Conservation (phyloP, 371 early-diverging fungal genomes). For the Actinomucor elegans region DNA sequence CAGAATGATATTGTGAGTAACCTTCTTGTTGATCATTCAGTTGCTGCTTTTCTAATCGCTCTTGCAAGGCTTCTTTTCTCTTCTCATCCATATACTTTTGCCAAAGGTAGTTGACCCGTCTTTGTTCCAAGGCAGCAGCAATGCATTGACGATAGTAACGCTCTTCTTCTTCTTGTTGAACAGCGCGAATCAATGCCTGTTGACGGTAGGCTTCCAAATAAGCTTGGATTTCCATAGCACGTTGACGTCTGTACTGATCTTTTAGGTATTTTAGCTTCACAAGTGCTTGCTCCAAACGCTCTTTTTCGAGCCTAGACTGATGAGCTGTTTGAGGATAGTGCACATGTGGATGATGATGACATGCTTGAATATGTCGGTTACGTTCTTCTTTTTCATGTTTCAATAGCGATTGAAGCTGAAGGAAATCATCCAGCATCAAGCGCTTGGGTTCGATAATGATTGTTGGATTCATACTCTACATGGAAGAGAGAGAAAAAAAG, state of each 20-base stretch:
- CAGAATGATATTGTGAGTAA: slow-evolving; percentile 14
- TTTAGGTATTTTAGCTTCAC: slow-evolving; percentile 6
- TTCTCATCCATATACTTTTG: slow-evolving; percentile 9
- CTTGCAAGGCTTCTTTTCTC: neutral
- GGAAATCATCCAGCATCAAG: slow-evolving; percentile 18
- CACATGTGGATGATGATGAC: neutral
- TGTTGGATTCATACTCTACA: no score
- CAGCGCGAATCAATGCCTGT: slow-evolving; percentile 22
- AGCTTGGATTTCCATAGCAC: slow-evolving; percentile 20
- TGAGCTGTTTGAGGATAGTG: neutral
- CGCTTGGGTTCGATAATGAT: no score
- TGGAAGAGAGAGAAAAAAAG: no score
- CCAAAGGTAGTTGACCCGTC: slow-evolving; percentile 6
- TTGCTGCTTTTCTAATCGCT: neutral
- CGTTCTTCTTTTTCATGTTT: slow-evolving; percentile 19
- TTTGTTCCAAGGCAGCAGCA: slow-evolving; percentile 25
- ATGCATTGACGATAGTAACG: slow-evolving; percentile 29
- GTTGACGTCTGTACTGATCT: slow-evolving; percentile 23
- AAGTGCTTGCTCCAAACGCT: slow-evolving; percentile 19
- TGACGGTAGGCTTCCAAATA: slow-evolving; percentile 24
- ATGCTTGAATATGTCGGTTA: slow-evolving; percentile 9
- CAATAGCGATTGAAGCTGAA: slow-evolving; percentile 20
- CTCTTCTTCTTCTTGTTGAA: slow-evolving; percentile 23
- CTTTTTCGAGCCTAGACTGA: slow-evolving; percentile 16
- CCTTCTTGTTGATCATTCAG: slow-evolving; percentile 1